A percentile compares a stretch with the other conserved stretches of the same genome.
These are phyloP conservation scores for Colletotrichum kahawae DNA, from an alignment of 2,329 filamentous ascomycete genomes.

Conservation along the genomic window DNA sequence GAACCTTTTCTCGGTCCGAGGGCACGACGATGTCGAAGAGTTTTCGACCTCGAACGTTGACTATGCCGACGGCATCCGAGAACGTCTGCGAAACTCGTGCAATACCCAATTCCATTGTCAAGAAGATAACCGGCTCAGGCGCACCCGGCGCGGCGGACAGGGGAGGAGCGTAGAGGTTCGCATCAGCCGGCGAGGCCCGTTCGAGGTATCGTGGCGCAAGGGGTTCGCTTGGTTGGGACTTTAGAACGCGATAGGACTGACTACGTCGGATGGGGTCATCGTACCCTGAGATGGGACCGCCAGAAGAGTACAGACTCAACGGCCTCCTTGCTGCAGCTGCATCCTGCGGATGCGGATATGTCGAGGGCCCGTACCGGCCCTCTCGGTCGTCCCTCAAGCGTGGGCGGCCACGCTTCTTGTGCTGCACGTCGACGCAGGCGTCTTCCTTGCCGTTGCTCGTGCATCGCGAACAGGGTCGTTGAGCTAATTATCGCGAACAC, in stretches of 20 bases:
- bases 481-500: slow-evolving; percentile 51
- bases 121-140: slow-evolving; percentile 60
- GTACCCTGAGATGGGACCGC: slow-evolving; percentile 48
- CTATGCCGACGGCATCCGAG: slow-evolving; percentile 57
- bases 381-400: slow-evolving; percentile 76
- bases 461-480: slow-evolving; percentile 80
- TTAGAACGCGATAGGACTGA: slow-evolving; percentile 58
- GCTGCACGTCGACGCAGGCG: slow-evolving; percentile 80
- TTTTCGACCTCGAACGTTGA: slow-evolving; percentile 51
- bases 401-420: slow-evolving; percentile 83
- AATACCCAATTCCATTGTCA: slow-evolving; percentile 64
- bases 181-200: slow-evolving; percentile 52
- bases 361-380: slow-evolving; percentile 58
- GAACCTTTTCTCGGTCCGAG: slow-evolving; percentile 57
- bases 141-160: slow-evolving; percentile 44
- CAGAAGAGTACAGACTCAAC: slow-evolving; percentile 54
- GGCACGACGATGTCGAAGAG: slow-evolving; percentile 59
- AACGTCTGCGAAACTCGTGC: slow-evolving; percentile 62
- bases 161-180: slow-evolving; percentile 52
- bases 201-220: slow-evolving; percentile 55
- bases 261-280: slow-evolving; percentile 51
- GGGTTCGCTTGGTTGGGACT: slow-evolving; percentile 57
- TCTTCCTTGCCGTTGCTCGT: slow-evolving; percentile 81
- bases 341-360: slow-evolving; percentile 52
- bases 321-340: slow-evolving; percentile 45